Evolutionary conservation across 169 alveolate genomes (phyloP).

Genomic region (Cystoisospora suis): DNA sequence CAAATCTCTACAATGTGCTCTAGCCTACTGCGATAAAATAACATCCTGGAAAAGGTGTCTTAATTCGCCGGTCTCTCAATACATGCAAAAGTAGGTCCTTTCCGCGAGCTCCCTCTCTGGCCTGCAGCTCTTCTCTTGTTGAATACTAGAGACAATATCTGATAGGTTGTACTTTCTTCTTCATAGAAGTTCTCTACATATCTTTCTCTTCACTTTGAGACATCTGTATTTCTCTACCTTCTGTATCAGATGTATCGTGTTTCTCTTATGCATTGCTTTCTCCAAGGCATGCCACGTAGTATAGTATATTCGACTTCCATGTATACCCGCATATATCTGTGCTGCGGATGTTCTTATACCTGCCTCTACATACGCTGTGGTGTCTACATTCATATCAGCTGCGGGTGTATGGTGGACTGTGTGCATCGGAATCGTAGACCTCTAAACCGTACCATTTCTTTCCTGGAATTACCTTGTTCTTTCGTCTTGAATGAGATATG

Average conservation of each 20-base stretch:
- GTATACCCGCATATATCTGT: background rate
- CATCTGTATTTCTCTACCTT: background rate
- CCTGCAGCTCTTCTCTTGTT: background rate
- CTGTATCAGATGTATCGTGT: background rate
- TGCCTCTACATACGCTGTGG: background rate
- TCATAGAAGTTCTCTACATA: background rate
- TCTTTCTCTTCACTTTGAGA: no score
- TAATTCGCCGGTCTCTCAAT: conserved; percentile 46
- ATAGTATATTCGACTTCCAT: no score
- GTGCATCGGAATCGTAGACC: no score
- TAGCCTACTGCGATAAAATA: conserved; percentile 49
- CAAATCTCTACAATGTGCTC: conserved; percentile 50
- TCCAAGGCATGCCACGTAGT: no score
- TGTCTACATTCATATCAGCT: background rate
- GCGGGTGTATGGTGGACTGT: background rate
- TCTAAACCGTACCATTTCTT: no score
- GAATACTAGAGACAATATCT: background rate
- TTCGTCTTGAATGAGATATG: no score
- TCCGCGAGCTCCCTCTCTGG: background rate
- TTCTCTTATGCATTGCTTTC: no score
- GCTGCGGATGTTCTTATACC: background rate
- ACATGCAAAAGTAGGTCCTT: background rate
- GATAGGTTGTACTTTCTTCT: background rate
- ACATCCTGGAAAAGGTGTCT: conserved; percentile 62
- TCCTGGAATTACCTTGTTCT: no score